These are phyloP conservation scores for Eutrema salsugineum DNA, from an alignment of 441 rosid species.

Conservation along the genomic window DNA sequence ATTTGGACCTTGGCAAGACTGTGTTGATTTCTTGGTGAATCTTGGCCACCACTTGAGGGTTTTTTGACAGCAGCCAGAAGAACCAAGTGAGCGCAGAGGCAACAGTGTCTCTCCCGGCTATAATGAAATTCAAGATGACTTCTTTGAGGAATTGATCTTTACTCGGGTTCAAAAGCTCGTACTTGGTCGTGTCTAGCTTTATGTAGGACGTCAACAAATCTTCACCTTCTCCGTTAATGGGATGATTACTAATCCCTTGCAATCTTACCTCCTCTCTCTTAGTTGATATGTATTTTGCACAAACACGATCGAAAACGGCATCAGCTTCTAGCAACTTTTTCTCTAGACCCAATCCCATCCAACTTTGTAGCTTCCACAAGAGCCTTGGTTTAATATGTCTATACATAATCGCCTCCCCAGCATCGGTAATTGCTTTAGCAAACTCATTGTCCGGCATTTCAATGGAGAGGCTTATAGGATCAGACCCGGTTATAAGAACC, in stretches of 20 bases:
- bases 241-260: background rate
- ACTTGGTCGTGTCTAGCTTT: background rate
- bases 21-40: background rate
- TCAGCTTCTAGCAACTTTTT: background rate
- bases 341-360: background rate
- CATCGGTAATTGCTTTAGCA: background rate
- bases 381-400: background rate
- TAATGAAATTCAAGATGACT: background rate
- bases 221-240: background rate
- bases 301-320: background rate
- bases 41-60: background rate
- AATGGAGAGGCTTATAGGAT: background rate
- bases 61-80: background rate
- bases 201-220: slow-evolving; percentile 32
- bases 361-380: background rate
- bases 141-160: slow-evolving; percentile 3
- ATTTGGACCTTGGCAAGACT: background rate
- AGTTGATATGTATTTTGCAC: background rate
- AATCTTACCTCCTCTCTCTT: background rate
- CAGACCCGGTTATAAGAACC: background rate
- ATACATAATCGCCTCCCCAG: background rate
- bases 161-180: background rate
- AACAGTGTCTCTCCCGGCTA: background rate
- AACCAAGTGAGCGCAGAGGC: background rate
- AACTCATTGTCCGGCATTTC: background rate